Percentiles rank a stretch among this genome's conserved stretches.
Evolutionary conservation across 768 basidiomycete genomes (phyloP).

Genomic region (Pisolithus marmoratus): DNA sequence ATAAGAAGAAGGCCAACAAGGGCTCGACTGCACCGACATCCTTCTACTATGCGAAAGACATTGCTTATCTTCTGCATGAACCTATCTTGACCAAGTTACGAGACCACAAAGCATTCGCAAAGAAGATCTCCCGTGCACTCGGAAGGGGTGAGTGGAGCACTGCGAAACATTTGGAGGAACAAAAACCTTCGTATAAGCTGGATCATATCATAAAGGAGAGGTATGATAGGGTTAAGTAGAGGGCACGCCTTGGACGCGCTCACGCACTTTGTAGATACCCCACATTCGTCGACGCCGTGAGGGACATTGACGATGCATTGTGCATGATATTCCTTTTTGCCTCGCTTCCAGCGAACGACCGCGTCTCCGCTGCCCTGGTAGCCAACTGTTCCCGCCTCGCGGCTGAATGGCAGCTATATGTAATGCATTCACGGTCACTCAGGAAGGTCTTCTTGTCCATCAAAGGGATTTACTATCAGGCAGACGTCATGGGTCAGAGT

Average conservation of each 20-base stretch:
- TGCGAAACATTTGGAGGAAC: slow-evolving; percentile 90
- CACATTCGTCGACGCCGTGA: slow-evolving; percentile 90
- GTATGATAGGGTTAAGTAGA: slow-evolving; percentile 35
- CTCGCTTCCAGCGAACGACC: slow-evolving; percentile 79
- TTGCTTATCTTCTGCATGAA: slow-evolving; percentile 94
- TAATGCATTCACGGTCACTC: slow-evolving; percentile 80
- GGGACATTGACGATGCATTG: slow-evolving; percentile 95
- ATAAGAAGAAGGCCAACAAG: slow-evolving; percentile 92
- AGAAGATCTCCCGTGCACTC: slow-evolving; percentile 89
- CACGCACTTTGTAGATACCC: slow-evolving; percentile 64
- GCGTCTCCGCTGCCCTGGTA: slow-evolving; percentile 75
- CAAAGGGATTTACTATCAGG: slow-evolving; percentile 98
- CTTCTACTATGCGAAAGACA: slow-evolving; percentile 98
- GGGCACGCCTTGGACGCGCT: background rate
- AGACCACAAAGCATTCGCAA: slow-evolving; percentile 98
- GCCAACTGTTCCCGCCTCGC: slow-evolving; percentile 88
- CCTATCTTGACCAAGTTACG: slow-evolving; percentile 89
- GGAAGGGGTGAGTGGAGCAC: slow-evolving; percentile 93
- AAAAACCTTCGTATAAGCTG: slow-evolving; percentile 83
- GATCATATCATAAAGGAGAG: slow-evolving; percentile 98
- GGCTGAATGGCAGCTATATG: slow-evolving; percentile 95
- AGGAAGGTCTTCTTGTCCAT: slow-evolving; percentile 93
- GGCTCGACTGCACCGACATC: slow-evolving; percentile 95
- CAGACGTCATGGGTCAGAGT: slow-evolving; percentile 86
- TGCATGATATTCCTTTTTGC: slow-evolving; percentile 95